Evolutionary conservation across 768 basidiomycete genomes (phyloP).

Genomic region (Pholiota microspora): DNA sequence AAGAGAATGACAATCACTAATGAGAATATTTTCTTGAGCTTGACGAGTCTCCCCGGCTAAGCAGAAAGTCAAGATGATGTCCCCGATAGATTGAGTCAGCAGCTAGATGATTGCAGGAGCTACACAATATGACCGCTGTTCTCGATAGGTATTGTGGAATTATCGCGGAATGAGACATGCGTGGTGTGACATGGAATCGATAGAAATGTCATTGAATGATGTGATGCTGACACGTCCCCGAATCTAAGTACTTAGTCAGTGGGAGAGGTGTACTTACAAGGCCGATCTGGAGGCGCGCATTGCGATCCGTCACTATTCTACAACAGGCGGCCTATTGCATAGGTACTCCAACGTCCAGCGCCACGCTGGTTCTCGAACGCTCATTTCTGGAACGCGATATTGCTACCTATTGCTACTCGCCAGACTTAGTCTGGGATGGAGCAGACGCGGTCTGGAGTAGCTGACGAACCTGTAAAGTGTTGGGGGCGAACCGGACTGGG

Average conservation of each 20-base stretch:
- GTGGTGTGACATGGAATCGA: background rate
- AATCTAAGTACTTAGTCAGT: background rate
- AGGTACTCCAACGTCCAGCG: background rate
- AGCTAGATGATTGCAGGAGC: background rate
- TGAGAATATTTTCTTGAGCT: background rate
- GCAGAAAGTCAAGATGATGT: background rate
- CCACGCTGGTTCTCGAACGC: background rate
- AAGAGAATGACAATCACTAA: background rate
- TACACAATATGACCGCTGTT: background rate
- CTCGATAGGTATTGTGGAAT: background rate
- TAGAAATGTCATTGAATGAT: background rate
- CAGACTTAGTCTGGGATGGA: background rate
- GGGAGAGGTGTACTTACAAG: background rate
- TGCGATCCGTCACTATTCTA: background rate
- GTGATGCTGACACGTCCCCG: background rate
- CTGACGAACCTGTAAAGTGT: background rate
- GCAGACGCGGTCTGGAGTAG: slow-evolving; percentile 9
- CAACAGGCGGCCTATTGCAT: background rate
- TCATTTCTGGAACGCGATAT: background rate
- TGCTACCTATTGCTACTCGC: background rate
- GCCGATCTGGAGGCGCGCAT: background rate
- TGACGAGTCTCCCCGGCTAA: background rate
- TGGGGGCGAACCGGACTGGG: background rate
- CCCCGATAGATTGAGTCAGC: background rate
- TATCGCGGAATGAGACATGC: background rate